Base-by-base conservation (phyloP, 2,329 filamentous ascomycete species). In the Orbilia ellipsospora region DNA sequence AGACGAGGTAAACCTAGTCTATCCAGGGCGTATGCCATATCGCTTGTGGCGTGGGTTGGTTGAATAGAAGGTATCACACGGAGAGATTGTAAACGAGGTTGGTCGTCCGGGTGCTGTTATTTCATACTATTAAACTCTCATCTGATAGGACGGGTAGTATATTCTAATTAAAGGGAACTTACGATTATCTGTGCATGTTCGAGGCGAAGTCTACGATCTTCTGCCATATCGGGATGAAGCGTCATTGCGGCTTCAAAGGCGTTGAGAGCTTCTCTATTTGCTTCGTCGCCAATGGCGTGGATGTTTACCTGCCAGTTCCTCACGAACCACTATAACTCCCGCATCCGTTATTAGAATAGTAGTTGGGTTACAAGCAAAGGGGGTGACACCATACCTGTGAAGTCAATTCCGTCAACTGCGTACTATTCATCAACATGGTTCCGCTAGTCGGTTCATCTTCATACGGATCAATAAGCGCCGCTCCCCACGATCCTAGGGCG, bases 401-500 rank as follows among this genome's bases (percentile, higher is more conserved):
- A 16, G 61, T 48, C n/a, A 75, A 52, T 2, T 63, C 50, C 6
- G 16, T 44, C 62, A 92, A 83, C 2, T 86, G 85, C 0, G 86
- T 86, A n/a, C 87, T 85, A 80, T 90, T 90, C 64, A 91, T 87
- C 36, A 92, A 85, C 59, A 92, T 86, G 0, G 88, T 90, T 12
- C 90, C 90, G 0, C 85, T 86, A 0, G 86, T 88, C 1, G 86
- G 85, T 16, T 88, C 87, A 80, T 92, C 90, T 26, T 84, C 84
- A 81, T 92, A 92, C 0, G 90, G 90, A 8, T 90, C 88, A n/a
- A 92, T 84, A 84, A 92, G 85, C 52, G 90, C 90, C 68, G 88
- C 90, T 28, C 90, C 90, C 89, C 90, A 91, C 80, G 87, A 90
- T 4, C 90, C 90, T 0, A 92, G 83, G 1, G 90, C 90, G 20